A percentile compares a stretch with the other conserved stretches of the same genome.
phyloP scores from a whole-genome alignment of 306 rosid species.

The Luffa acutangula region DNA sequence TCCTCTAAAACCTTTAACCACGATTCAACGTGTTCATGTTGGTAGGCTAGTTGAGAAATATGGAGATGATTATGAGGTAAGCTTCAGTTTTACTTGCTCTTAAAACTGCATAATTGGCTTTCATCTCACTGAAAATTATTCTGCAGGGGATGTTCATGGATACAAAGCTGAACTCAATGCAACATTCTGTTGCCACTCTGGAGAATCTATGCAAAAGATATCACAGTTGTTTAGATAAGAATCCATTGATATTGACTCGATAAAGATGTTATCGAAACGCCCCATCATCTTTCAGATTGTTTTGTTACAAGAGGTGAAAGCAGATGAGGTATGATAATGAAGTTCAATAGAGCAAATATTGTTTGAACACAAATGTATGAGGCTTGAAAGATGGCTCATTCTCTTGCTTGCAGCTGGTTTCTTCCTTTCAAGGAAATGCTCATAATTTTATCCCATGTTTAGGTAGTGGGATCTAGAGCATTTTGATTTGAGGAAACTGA shows the following conservation, averaged over 20 bases:
- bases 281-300: neutral
- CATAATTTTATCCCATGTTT: neutral
- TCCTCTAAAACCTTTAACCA: conserved; percentile 53
- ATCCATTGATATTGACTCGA: conserved; percentile 37
- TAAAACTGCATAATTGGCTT: neutral
- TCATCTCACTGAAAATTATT: conserved; percentile 3
- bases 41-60: conserved; percentile 51
- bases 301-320: neutral
- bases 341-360: neutral
- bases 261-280: neutral
- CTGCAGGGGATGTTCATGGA: conserved; percentile 83
- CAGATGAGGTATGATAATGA: neutral
- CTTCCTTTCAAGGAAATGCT: neutral
- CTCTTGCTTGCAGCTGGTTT: neutral
- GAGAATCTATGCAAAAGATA: conserved; percentile 67
- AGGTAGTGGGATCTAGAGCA: neutral
- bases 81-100: neutral
- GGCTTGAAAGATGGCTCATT: neutral
- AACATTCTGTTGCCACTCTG: conserved; percentile 71
- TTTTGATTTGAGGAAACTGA: neutral
- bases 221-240: conserved; percentile 27
- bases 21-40: conserved; percentile 62
- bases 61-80: conserved; percentile 61
- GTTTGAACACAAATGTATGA: neutral
- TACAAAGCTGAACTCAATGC: conserved; percentile 69